A percentile compares a stretch with the other conserved stretches of the same genome.
Conservation (phyloP, 2,329 filamentous ascomycete species). For the Sphaceloma murrayae region DNA sequence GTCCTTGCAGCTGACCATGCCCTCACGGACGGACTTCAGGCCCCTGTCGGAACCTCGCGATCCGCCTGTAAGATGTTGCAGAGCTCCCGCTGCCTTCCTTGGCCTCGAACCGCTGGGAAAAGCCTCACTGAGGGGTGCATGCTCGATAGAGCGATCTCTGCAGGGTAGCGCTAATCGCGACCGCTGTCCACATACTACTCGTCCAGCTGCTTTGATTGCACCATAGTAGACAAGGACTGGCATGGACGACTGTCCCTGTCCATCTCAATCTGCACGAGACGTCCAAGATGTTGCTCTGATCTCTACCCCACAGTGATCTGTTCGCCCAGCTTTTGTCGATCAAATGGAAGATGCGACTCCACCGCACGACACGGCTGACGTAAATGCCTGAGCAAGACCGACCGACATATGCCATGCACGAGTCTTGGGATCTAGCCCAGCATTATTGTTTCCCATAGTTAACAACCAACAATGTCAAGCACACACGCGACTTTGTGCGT, state of each 20-base stretch:
- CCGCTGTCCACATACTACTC: neutral
- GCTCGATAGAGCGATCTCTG: conserved; percentile 12
- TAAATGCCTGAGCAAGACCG: too few relatives aligned
- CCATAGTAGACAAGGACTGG: neutral
- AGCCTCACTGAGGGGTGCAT: neutral
- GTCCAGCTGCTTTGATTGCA: neutral
- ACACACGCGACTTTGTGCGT: too few relatives aligned
- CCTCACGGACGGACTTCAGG: neutral
- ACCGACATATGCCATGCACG: too few relatives aligned
- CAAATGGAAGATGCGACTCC: neutral
- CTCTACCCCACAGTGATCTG: conserved; percentile 15
- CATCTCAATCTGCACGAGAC: conserved; percentile 9
- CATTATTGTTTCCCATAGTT: too few relatives aligned
- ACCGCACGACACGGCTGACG: conserved; percentile 4
- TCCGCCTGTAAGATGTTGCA: conserved; percentile 4
- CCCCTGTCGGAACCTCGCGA: conserved; percentile 11
- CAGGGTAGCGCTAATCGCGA: conserved; percentile 7
- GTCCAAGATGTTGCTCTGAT: conserved; percentile 12
- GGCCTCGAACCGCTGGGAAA: neutral
- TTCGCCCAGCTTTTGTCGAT: conserved; percentile 1
- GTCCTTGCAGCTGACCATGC: conserved; percentile 9
- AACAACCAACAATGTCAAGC: too few relatives aligned
- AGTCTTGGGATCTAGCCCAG: too few relatives aligned
- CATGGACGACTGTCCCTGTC: conserved; percentile 1
- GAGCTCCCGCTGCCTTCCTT: neutral